These are phyloP conservation scores for Kandelia obovata DNA, from an alignment of 345 rosid genomes.

Conservation along the genomic window DNA sequence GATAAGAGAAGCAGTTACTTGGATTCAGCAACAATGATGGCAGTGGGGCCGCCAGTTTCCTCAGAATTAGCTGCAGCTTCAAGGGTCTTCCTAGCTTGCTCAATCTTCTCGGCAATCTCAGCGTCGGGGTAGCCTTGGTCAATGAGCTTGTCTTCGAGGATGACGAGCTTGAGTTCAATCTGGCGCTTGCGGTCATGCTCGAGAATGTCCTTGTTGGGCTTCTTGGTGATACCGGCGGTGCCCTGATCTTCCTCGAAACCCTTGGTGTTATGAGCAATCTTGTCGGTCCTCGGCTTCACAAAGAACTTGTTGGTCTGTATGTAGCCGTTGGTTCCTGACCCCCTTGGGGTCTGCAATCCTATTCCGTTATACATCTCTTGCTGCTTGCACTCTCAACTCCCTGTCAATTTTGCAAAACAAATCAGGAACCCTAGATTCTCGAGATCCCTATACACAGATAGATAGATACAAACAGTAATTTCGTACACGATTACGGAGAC, in stretches of 20 bases:
- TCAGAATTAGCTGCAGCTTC: slow-evolving; percentile 54
- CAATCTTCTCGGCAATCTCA: slow-evolving; percentile 80
- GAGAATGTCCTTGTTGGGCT: slow-evolving; percentile 76
- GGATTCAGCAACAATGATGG: slow-evolving; percentile 21
- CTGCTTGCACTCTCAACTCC: too few species aligned
- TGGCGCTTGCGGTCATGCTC: slow-evolving; percentile 95
- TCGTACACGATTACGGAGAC: too few species aligned
- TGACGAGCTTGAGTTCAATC: slow-evolving; percentile 74
- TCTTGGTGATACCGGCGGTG: slow-evolving; percentile 77
- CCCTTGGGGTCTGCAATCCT: slow-evolving; percentile 88
- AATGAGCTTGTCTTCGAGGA: slow-evolving; percentile 73
- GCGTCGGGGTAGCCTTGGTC: slow-evolving; percentile 81
- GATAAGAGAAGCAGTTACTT: slow-evolving; percentile 25
- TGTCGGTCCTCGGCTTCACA: slow-evolving; percentile 64
- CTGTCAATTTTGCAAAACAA: too few species aligned
- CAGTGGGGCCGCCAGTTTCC: slow-evolving; percentile 32
- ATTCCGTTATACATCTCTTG: slow-evolving; percentile 84
- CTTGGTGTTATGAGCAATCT: slow-evolving; percentile 46
- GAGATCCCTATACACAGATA: too few species aligned
- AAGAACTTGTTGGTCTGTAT: slow-evolving; percentile 88
- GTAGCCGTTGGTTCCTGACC: slow-evolving; percentile 95
- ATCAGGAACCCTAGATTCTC: too few species aligned
- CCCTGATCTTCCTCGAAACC: slow-evolving; percentile 83
- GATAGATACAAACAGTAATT: too few species aligned
- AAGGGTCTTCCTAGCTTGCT: slow-evolving; percentile 59